Evolutionary conservation across 1,139 yeast species (phyloP).

Genomic region (Geotrichum bryndzae): DNA sequence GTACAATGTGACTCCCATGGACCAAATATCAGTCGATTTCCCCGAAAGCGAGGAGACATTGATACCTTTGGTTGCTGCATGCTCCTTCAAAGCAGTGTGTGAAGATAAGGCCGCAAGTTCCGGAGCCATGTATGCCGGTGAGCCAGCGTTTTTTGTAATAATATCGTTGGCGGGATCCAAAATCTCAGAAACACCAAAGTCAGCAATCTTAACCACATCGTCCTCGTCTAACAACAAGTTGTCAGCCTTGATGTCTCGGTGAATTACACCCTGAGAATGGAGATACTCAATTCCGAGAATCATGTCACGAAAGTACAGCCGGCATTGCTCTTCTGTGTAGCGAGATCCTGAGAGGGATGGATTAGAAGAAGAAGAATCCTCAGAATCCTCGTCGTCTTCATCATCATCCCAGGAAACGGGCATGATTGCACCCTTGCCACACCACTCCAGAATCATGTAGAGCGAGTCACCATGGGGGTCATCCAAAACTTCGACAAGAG

Average conservation of each 20-base stretch:
- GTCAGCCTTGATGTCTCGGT: slow-evolving; percentile 94
- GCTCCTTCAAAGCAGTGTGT: slow-evolving; percentile 20
- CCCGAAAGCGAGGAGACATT: slow-evolving; percentile 46
- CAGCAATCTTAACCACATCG: slow-evolving; percentile 81
- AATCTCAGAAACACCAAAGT: slow-evolving; percentile 84
- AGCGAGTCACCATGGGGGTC: slow-evolving; percentile 60
- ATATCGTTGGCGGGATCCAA: slow-evolving; percentile 48
- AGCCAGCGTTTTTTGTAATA: slow-evolving; percentile 62
- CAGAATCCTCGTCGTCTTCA: slow-evolving; percentile 22
- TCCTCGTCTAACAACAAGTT: slow-evolving; percentile 70
- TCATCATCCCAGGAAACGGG: slow-evolving; percentile 23
- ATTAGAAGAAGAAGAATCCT: slow-evolving; percentile 43
- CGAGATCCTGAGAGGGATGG: slow-evolving; percentile 44
- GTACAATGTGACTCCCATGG: slow-evolving; percentile 61
- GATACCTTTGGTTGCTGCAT: slow-evolving; percentile 42
- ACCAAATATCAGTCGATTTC: slow-evolving; percentile 73
- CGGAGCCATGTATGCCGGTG: slow-evolving; percentile 80
- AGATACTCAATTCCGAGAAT: slow-evolving; percentile 83
- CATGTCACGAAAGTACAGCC: slow-evolving; percentile 65
- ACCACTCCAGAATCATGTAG: slow-evolving; percentile 71
- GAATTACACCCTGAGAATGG: slow-evolving; percentile 89
- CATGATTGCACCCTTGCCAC: slow-evolving; percentile 44
- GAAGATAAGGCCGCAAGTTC: slow-evolving; percentile 56
- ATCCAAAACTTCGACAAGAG: slow-evolving; percentile 75
- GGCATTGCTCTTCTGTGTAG: slow-evolving; percentile 37